Evolutionary conservation across 768 basidiomycete genomes (phyloP).

Genomic region (Amyloporia xantha): DNA sequence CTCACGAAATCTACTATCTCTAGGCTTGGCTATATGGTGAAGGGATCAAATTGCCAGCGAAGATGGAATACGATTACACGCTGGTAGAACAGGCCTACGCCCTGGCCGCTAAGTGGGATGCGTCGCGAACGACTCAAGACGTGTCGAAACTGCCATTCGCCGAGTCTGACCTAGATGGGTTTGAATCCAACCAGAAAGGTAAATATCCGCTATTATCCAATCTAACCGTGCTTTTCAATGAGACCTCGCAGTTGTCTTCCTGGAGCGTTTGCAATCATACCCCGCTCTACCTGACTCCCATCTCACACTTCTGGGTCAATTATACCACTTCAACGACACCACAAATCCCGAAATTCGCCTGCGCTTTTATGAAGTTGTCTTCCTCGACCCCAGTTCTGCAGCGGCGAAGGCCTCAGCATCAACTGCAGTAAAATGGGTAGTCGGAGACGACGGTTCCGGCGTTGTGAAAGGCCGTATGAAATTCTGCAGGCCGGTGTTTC

Average conservation of each 20-base stretch:
- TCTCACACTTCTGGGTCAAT: constrained; percentile 48
- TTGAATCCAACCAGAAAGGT: constrained; percentile 78
- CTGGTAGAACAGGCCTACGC: constrained; percentile 64
- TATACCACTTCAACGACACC: constrained; percentile 46
- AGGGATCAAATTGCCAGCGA: constrained; percentile 64
- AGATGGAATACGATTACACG: constrained; percentile 68
- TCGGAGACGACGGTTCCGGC: constrained; percentile 50
- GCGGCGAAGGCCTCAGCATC: constrained; percentile 45
- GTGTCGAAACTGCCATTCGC: constrained; percentile 47
- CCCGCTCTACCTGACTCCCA: constrained; percentile 53
- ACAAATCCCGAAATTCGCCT: constrained; percentile 72
- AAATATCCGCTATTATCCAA: constrained; percentile 13
- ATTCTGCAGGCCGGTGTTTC: constrained; percentile 69
- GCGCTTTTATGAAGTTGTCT: constrained; percentile 70
- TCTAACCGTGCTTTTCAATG: not conserved
- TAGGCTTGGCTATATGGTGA: constrained; percentile 83
- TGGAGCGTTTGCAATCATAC: constrained; percentile 69
- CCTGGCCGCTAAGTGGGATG: constrained; percentile 71
- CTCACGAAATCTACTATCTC: too few species aligned
- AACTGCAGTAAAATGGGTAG: constrained; percentile 61
- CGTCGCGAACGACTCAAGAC: constrained; percentile 42
- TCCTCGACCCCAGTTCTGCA: constrained; percentile 41
- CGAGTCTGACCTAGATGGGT: constrained; percentile 49
- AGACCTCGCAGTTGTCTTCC: constrained; percentile 60
- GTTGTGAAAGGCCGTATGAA: constrained; percentile 79